A percentile compares a stretch with the other conserved stretches of the same genome.
phyloP scores from a whole-genome alignment of 1,139 yeast species.

The Saccharomycopsis phalli region DNA sequence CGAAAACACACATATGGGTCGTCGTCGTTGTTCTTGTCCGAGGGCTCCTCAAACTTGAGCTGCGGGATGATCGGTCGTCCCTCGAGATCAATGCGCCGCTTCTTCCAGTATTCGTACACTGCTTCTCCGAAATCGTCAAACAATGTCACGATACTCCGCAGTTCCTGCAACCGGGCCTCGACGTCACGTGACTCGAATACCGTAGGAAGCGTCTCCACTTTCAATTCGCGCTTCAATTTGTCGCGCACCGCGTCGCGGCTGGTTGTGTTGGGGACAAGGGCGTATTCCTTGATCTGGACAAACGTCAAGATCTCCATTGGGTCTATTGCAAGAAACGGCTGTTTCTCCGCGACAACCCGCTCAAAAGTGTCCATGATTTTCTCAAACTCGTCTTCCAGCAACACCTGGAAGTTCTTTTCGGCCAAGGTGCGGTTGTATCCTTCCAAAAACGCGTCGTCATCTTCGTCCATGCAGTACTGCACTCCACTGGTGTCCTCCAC shows the following conservation, averaged over 20 bases:
- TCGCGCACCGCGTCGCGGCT: constrained; percentile 29
- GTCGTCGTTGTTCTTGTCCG: constrained; percentile 78
- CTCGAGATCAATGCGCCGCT: constrained; percentile 56
- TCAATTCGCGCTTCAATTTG: constrained; percentile 28
- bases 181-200: constrained; percentile 41
- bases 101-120: constrained; percentile 77
- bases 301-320: constrained; percentile 66
- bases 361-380: constrained; percentile 68
- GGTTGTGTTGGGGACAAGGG: constrained; percentile 28
- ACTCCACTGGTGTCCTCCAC: constrained; percentile 90
- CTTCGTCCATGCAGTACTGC: constrained; percentile 85
- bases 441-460: constrained; percentile 60
- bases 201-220: constrained; percentile 30
- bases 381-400: constrained; percentile 83
- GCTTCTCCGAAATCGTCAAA: constrained; percentile 57
- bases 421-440: constrained; percentile 33
- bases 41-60: constrained; percentile 78
- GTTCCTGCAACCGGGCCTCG: constrained; percentile 25
- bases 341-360: constrained; percentile 63
- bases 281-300: constrained; percentile 53
- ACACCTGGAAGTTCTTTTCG: constrained; percentile 23
- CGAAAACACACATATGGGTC: constrained; percentile 96
- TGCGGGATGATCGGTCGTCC: constrained; percentile 71
- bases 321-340: constrained; percentile 82
- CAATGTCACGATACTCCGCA: constrained; percentile 43